Evolutionary conservation across 768 basidiomycete species (phyloP).

Genomic region (Rhodotorula kratochvilovae): DNA sequence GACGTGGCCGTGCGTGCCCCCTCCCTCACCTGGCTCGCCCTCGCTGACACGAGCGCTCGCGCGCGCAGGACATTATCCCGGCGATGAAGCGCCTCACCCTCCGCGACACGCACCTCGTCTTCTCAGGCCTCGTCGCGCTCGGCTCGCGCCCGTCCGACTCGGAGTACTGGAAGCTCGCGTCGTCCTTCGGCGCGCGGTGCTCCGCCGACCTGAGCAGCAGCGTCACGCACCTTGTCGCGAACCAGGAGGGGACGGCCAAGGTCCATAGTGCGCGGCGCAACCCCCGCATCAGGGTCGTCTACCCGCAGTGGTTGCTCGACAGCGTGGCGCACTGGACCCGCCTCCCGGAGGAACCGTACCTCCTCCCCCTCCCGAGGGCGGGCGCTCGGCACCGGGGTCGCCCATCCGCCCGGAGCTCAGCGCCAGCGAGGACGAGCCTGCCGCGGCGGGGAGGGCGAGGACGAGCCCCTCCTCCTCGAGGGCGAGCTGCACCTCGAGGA

Average conservation of each 20-base stretch:
- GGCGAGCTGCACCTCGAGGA: conserved; percentile 52
- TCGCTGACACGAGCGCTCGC: conserved; percentile 43
- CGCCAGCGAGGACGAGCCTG: conserved; percentile 30
- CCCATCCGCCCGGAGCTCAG: conserved; percentile 18
- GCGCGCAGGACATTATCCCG: conserved; percentile 72
- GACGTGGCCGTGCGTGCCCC: conserved; percentile 68
- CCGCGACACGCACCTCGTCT: conserved; percentile 74
- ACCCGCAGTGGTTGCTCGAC: conserved; percentile 83
- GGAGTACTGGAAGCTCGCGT: conserved; percentile 79
- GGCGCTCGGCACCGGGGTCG: not conserved
- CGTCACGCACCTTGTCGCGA: conserved; percentile 87
- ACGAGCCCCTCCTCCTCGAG: conserved; percentile 57
- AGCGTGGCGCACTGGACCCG: conserved; percentile 81
- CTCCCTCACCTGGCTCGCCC: not conserved
- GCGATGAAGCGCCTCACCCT: conserved; percentile 69
- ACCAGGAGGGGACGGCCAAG: conserved; percentile 88
- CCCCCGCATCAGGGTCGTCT: conserved; percentile 77
- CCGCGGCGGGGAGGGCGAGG: conserved; percentile 48
- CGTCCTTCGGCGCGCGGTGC: conserved; percentile 81
- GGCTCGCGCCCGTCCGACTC: conserved; percentile 53
- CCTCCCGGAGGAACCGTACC: conserved; percentile 72
- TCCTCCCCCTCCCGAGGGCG: conserved; percentile 45
- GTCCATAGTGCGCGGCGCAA: conserved; percentile 73
- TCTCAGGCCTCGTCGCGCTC: conserved; percentile 93
- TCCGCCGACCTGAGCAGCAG: conserved; percentile 61